Evolutionary conservation across 192 early-diverging fungal genomes (phyloP).

Genomic region (Linnemannia zychae): DNA sequence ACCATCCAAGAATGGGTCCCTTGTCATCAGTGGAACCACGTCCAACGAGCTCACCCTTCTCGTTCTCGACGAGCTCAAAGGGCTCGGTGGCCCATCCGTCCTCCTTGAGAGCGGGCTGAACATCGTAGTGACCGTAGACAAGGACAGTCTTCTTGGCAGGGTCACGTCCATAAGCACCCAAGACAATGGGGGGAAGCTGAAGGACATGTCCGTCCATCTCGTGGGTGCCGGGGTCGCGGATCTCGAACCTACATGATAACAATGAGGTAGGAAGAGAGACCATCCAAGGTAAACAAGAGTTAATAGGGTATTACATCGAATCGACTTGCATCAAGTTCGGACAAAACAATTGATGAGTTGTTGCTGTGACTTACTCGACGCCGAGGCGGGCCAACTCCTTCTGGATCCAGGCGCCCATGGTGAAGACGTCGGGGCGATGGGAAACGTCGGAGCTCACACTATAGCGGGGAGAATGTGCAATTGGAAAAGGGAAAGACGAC

Average conservation of each 20-base stretch:
- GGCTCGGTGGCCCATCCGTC: constrained; percentile 96
- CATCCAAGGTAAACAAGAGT: background rate
- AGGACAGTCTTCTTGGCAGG: constrained; percentile 95
- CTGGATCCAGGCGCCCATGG: constrained; percentile 92
- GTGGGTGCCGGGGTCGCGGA: constrained; percentile 86
- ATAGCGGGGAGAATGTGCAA: constrained; percentile 9
- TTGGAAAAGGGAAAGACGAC: background rate
- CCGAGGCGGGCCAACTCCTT: constrained; percentile 81
- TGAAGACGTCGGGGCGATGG: constrained; percentile 84
- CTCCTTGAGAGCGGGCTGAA: constrained; percentile 90
- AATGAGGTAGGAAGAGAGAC: background rate
- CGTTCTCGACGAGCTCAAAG: constrained; percentile 88
- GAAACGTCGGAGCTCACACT: constrained; percentile 83
- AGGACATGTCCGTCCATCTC: constrained; percentile 81
- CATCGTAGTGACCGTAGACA: constrained; percentile 99
- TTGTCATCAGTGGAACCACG: constrained; percentile 98
- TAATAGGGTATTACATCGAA: background rate
- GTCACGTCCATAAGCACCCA: constrained; percentile 92
- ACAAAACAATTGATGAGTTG: constrained; percentile 20
- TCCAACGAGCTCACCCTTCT: constrained; percentile 86
- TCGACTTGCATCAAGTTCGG: background rate
- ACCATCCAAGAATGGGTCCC: constrained; percentile 97
- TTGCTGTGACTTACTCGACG: constrained; percentile 47
- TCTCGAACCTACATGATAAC: constrained; percentile 58
- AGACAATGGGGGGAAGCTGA: constrained; percentile 91